phyloP scores from a whole-genome alignment of 305 asterid genomes.

The Solanum chacoense region DNA sequence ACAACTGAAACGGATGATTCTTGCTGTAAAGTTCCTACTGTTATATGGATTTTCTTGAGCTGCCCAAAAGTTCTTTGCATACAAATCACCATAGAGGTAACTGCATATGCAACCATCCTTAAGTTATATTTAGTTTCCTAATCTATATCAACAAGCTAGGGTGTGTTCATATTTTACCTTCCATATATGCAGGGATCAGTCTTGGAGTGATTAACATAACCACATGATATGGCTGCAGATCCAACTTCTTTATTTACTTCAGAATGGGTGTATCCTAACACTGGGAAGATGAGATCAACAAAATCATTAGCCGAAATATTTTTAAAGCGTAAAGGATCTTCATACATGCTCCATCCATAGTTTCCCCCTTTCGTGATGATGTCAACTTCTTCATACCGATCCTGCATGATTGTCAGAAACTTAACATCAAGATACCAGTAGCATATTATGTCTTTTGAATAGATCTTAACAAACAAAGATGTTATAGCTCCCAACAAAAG shows the following conservation, averaged over 20 bases:
- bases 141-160: background rate
- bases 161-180: slow-evolving; percentile 39
- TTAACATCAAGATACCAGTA: too few relatives aligned
- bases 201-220: slow-evolving; percentile 62
- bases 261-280: slow-evolving; percentile 68
- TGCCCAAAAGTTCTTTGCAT: slow-evolving; percentile 76
- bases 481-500: background rate
- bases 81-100: slow-evolving; percentile 81
- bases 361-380: slow-evolving; percentile 83
- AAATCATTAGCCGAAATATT: slow-evolving; percentile 39
- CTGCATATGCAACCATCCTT: slow-evolving; percentile 21
- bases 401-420: slow-evolving; percentile 21
- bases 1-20: slow-evolving; percentile 54
- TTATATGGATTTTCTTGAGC: slow-evolving; percentile 57
- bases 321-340: slow-evolving; percentile 52
- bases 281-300: slow-evolving; percentile 62
- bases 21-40: slow-evolving; percentile 71
- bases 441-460: background rate
- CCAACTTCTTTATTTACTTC: slow-evolving; percentile 55
- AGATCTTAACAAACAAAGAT: background rate
- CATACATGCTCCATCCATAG: slow-evolving; percentile 82
- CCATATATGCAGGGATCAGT: slow-evolving; percentile 85
- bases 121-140: background rate
- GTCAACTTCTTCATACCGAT: slow-evolving; percentile 74
- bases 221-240: slow-evolving; percentile 88